Evolutionary conservation across 805 yeast genomes (phyloP), one percentile per base, ranked within the genome.

Genomic region (Myxozyma sirexii): DNA sequence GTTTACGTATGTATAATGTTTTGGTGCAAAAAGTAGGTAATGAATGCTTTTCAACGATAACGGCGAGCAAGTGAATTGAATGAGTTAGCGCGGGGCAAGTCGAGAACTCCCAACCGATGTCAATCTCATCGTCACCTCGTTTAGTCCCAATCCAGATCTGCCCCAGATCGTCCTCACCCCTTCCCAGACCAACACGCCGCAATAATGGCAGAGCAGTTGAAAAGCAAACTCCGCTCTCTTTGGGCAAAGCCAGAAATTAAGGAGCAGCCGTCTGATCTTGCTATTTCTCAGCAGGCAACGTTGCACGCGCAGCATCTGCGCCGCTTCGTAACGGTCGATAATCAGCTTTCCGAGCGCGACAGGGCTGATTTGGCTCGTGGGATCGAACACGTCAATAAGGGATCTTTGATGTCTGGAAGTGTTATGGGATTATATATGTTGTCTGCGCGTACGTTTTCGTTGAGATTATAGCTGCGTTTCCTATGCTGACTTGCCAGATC

Each of bases 401-500:
- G 59, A 26, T 52, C 57, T 8, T 24, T 56, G 29, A 24, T 56
- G 38, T 46, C 62, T 8, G 62, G 59, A 13, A 31, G 49, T 13
- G 43, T 45, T 19, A 37, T 51, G 50, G 51, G 60, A 6, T 26
- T 50, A 4, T 49, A 31, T 24, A 24, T 56, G 50, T 23, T 50
- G 2, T 42, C 56, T 35, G 26, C 49, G 7, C 21, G 55, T 51
- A 21, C 26, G 56, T 50, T 27, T 3, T 13, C 12, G 4, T 33
- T 29, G n/a, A n/a, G n/a, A n/a, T n/a, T n/a, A n/a, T n/a, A n/a
- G n/a, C n/a, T n/a, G n/a, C n/a, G n/a, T n/a, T n/a, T n/a, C n/a
- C 15, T 15, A 6, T 33, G 6, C 12, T 33, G 37, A 31, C 50
- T 43, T 13, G 29, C 15, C 4, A 5, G 6, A 23, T 19, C 38